These are phyloP conservation scores for Tripterygium wilfordii DNA, from an alignment of 177 flowering plant genomes.

Conservation along the genomic window DNA sequence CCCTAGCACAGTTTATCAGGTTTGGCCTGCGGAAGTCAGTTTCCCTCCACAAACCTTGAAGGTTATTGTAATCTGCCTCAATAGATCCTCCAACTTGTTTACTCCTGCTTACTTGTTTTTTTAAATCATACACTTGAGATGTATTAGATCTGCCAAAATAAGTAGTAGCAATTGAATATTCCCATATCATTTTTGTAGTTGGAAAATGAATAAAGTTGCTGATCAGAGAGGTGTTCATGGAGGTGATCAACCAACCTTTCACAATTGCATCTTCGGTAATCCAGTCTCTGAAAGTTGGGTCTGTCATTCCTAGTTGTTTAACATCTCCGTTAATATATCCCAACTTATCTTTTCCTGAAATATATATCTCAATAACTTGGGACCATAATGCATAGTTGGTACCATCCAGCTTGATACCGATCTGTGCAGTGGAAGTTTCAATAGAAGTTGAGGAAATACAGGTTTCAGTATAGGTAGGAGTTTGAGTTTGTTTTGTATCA, in stretches of 20 bases:
- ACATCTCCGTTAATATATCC: slow-evolving; percentile 1
- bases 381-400: background rate
- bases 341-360: background rate
- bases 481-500: too few relatives aligned
- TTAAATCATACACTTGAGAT: background rate
- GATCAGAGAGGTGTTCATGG: too few relatives aligned
- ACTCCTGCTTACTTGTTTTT: background rate
- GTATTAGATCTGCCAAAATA: background rate
- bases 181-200: background rate
- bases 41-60: slow-evolving; percentile 9
- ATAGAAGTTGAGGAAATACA: too few relatives aligned
- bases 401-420: background rate
- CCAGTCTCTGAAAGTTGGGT: background rate
- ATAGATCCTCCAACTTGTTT: slow-evolving; percentile 1
- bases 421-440: too few relatives aligned
- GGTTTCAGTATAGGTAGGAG: too few relatives aligned
- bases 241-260: too few relatives aligned
- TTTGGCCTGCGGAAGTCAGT: slow-evolving; percentile 7
- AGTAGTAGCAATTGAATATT: background rate
- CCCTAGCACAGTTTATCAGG: slow-evolving; percentile 3
- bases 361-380: slow-evolving; percentile 2
- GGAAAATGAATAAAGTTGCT: background rate
- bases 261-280: background rate
- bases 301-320: background rate
- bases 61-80: background rate